Conservation (phyloP, 768 basidiomycete genomes). For the Boletellus sp. region DNA sequence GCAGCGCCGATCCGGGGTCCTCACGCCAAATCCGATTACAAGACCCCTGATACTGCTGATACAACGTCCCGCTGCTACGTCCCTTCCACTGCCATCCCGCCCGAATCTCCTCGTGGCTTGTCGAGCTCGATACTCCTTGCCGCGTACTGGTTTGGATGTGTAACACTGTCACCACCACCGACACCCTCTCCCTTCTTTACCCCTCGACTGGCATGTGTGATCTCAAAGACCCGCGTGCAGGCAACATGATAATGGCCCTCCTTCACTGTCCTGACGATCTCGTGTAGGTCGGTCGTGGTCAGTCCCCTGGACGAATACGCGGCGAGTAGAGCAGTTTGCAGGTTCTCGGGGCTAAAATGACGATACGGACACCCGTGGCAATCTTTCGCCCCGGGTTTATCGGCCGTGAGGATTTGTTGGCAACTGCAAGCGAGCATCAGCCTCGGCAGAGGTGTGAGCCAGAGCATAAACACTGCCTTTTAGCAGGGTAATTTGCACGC, state of each 20-base stretch:
- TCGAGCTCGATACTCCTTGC: slow-evolving; percentile 69
- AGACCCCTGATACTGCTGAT: slow-evolving; percentile 24
- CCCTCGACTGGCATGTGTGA: slow-evolving; percentile 70
- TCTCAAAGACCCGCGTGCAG: slow-evolving; percentile 94
- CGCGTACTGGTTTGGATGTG: slow-evolving; percentile 91
- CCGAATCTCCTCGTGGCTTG: slow-evolving; percentile 42
- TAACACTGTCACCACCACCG: slow-evolving; percentile 81
- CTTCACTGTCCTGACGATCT: slow-evolving; percentile 79
- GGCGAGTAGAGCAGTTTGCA: slow-evolving; percentile 71
- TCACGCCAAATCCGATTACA: background rate
- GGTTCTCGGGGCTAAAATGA: slow-evolving; percentile 79
- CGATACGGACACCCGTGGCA: slow-evolving; percentile 92
- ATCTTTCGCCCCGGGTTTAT: slow-evolving; percentile 65
- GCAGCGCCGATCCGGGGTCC: slow-evolving; percentile 16
- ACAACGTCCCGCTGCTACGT: background rate
- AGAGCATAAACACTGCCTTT: slow-evolving; percentile 51
- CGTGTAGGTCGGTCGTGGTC: slow-evolving; percentile 66
- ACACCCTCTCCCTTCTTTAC: slow-evolving; percentile 89
- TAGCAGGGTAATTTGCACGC: slow-evolving; percentile 90
- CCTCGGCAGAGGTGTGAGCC: background rate
- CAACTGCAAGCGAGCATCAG: slow-evolving; percentile 54
- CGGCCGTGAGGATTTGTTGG: slow-evolving; percentile 72
- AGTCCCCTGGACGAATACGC: slow-evolving; percentile 64
- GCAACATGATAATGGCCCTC: slow-evolving; percentile 87
- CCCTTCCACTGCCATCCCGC: slow-evolving; percentile 45